Evolutionary conservation across 768 basidiomycete species (phyloP).

Genomic region (Trametes coccinea): DNA sequence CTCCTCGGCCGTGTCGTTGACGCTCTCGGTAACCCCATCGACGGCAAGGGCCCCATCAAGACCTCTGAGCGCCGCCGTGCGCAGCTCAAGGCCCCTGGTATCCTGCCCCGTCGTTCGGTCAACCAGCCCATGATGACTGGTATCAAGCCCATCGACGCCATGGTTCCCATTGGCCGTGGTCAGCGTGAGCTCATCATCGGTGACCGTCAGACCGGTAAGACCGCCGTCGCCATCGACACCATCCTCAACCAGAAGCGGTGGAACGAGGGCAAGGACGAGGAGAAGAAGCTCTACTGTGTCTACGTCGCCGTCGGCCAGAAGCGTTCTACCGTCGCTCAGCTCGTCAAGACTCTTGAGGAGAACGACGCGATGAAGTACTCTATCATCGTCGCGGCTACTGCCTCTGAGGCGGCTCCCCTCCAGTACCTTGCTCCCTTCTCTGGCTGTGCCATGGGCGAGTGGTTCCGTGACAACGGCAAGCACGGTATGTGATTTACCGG

Average conservation of each 20-base stretch:
- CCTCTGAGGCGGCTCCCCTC: conserved; percentile 97
- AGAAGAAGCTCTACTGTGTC: conserved; percentile 99
- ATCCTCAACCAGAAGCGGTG: conserved; percentile 99
- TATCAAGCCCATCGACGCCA: conserved; percentile 99
- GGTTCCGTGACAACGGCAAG: conserved; percentile 99
- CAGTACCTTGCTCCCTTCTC: conserved; percentile 99
- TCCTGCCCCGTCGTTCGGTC: conserved; percentile 98
- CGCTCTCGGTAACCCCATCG: conserved; percentile 99
- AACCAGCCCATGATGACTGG: conserved; percentile 99
- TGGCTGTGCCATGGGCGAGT: conserved; percentile 99
- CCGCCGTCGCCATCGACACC: conserved; percentile 98
- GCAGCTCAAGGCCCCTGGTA: conserved; percentile 98
- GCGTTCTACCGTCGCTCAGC: conserved; percentile 98
- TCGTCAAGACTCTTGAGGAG: conserved; percentile 99
- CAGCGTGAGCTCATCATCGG: conserved; percentile 99
- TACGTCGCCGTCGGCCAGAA: conserved; percentile 99
- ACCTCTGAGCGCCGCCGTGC: conserved; percentile 94
- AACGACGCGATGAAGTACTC: conserved; percentile 99
- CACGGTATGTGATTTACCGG: conserved; percentile 62
- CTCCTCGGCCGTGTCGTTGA: conserved; percentile 99
- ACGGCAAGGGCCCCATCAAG: conserved; percentile 97
- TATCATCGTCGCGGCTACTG: conserved; percentile 98
- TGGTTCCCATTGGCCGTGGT: conserved; percentile 99
- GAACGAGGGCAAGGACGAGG: conserved; percentile 97
- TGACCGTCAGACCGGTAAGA: conserved; percentile 99